Conservation (phyloP, 2,329 filamentous ascomycete genomes). For the Rosellinia necatrix region DNA sequence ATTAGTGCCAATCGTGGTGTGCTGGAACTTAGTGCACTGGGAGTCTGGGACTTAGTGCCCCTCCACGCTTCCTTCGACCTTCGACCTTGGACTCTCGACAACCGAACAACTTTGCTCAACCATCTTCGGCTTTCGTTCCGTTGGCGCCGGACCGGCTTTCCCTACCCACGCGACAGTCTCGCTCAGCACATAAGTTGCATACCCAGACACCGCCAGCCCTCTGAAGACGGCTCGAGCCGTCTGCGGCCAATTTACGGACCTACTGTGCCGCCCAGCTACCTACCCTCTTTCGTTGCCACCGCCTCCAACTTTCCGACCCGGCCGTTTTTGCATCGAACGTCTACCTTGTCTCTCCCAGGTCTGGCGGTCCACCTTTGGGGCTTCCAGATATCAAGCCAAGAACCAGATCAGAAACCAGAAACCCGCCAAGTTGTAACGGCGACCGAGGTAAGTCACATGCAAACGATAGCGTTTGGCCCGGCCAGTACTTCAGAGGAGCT, state of each 20-base stretch:
- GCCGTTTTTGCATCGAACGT: not conserved
- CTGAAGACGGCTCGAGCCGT: not conserved
- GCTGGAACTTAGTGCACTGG: no score
- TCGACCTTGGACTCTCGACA: no score
- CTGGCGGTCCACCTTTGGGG: not conserved
- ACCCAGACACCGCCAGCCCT: not conserved
- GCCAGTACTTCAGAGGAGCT: not conserved
- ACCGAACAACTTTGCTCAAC: not conserved
- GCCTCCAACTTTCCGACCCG: not conserved
- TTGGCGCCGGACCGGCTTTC: not conserved
- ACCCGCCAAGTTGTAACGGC: not conserved
- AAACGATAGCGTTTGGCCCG: not conserved
- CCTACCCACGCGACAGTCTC: not conserved
- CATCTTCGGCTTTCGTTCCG: conserved; percentile 7
- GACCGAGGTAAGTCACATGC: not conserved
- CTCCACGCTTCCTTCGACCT: not conserved
- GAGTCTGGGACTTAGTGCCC: not conserved
- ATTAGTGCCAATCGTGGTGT: not conserved
- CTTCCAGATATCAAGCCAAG: not conserved
- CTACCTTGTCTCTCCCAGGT: not conserved
- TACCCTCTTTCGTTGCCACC: not conserved
- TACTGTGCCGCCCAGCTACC: not conserved
- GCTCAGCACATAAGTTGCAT: not conserved
- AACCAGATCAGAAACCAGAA: not conserved
- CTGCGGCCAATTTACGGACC: not conserved